A percentile compares a stretch with the other conserved stretches of the same genome.
Evolutionary conservation across 768 basidiomycete genomes (phyloP).

Genomic region (Podaxis pistillaris): DNA sequence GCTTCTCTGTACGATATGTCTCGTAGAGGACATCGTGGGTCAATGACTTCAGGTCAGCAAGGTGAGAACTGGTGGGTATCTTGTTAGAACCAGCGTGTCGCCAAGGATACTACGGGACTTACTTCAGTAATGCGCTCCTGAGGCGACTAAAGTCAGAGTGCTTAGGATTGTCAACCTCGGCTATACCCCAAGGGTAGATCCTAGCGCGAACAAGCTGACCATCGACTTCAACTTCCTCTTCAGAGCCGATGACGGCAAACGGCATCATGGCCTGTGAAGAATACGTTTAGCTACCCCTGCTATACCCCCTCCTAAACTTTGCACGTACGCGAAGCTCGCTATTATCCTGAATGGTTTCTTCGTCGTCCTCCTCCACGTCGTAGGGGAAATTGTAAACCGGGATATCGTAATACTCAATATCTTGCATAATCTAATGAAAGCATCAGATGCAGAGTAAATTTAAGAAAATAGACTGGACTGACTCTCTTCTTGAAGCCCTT

Average conservation of each 20-base stretch:
- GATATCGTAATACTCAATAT: constrained; percentile 97
- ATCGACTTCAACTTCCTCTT: constrained; percentile 93
- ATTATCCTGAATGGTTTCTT: constrained; percentile 97
- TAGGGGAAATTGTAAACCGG: constrained; percentile 99
- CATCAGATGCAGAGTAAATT: background rate
- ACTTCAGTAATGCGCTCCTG: constrained; percentile 90
- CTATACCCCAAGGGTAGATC: constrained; percentile 98
- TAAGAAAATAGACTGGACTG: constrained; percentile 17
- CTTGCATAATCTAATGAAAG: constrained; percentile 87
- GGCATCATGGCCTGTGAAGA: constrained; percentile 79
- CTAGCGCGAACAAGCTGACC: constrained; percentile 90
- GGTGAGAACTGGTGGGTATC: constrained; percentile 66
- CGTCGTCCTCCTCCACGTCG: constrained; percentile 98
- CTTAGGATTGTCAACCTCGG: constrained; percentile 98
- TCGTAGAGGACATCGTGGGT: constrained; percentile 95
- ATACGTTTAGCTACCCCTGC: background rate
- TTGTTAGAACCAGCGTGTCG: constrained; percentile 12
- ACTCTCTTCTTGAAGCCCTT: constrained; percentile 95
- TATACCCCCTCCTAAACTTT: background rate
- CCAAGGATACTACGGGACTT: constrained; percentile 22
- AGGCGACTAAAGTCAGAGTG: constrained; percentile 98
- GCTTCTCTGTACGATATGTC: constrained; percentile 96
- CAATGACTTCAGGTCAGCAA: constrained; percentile 91
- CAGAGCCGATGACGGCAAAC: constrained; percentile 95
- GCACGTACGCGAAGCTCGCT: constrained; percentile 81